Base-by-base conservation (phyloP, 371 early-diverging fungal genomes). In the Synchytrium microbalum region DNA sequence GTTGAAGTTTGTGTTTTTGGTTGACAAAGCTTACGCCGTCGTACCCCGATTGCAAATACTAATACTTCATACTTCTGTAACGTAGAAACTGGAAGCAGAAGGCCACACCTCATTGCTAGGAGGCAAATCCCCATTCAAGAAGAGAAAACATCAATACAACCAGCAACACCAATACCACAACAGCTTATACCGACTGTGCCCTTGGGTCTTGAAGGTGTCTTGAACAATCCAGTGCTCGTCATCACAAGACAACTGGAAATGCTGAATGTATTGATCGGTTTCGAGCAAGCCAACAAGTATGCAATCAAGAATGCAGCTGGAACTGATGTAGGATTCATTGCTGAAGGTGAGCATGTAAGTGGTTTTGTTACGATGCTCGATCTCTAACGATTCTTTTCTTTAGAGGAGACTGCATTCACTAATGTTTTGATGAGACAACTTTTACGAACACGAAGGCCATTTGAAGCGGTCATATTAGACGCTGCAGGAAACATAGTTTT, bases 261-360 rank as follows among this genome's bases (percentile, higher is more conserved):
- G 88, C 71, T 91, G 78, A 93, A 91, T 69, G 79, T 89, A 1
- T 80, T 89, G 51, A 64, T 66, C 81, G 73, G 82, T 67, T 92
- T 83, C 66, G 92, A 94, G 69, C 92, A 94, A 72, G 93, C 90
- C 27, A 94, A 94, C 79, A 79, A 82, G 62, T 92, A 94, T 65
- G 82, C 87, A 2, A 85, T 94, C 51, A 82, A 86, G 66, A 87
- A 54, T 68, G 79, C 86, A 0, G 59, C 72, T 26, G 92, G 91
- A n/a, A 76, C 78, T 32, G 70, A 82, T 26, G 79, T 90, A 5
- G 93, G 92, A 8, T 91, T 81, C 64, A 89, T 94, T 70, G 87
- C 85, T 2, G 95, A 75, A 88, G n/a, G 67, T n/a, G n/a, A n/a
- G n/a, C n/a, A n/a, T n/a, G n/a, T n/a, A n/a, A n/a, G n/a, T n/a